Evolutionary conservation across 2,329 filamentous ascomycete genomes (phyloP), one percentile per base, ranked within the genome.

Genomic region (Fusarium nelsonii): DNA sequence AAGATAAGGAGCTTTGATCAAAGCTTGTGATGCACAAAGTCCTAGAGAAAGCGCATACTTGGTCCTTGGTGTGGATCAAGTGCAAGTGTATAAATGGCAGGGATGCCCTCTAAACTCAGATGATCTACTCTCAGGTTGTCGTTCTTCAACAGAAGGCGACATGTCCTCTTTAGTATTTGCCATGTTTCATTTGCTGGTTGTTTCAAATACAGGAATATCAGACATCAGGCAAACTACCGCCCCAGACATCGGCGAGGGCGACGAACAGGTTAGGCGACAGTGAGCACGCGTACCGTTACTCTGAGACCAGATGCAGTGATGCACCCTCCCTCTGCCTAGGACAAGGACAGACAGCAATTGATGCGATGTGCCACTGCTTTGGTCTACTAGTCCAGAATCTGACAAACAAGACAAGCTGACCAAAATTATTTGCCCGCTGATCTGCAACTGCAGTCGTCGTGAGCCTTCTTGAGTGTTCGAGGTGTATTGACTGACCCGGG

Each of bases 1-100:
- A 20, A 34, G 20, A 9, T 14, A 23, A 28, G 41, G 45, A 49
- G 34, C 33, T 37, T 54, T n/a, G 43, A 52, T 20, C 33, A 53
- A 66, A 56, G 51, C 37, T 49, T 60, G 46, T 60, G 55, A 57
- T 51, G 36, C 40, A 39, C 18, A 62, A 30, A 69, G 53, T 68
- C 53, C 44, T 68, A 55, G 65, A 28, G 32, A 45, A 58, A 45
- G 57, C 44, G 57, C 48, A 57, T 56, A 52, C 41, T 69, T 28
- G 37, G 14, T 58, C 49, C 43, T 45, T 41, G 32, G 40, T 30
- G 56, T 69, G 57, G 66, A 54, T 39, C 57, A 46, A 45, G 49
- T 58, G 41, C 48, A 41, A 51, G 40, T 65, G 41, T 57, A 52
- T 52, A 62, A 60, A 43, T 18, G 37, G 14, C 48, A 58, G 59